Base-by-base conservation (phyloP, 1,139 yeast species). In the Torulaspora globosa region DNA sequence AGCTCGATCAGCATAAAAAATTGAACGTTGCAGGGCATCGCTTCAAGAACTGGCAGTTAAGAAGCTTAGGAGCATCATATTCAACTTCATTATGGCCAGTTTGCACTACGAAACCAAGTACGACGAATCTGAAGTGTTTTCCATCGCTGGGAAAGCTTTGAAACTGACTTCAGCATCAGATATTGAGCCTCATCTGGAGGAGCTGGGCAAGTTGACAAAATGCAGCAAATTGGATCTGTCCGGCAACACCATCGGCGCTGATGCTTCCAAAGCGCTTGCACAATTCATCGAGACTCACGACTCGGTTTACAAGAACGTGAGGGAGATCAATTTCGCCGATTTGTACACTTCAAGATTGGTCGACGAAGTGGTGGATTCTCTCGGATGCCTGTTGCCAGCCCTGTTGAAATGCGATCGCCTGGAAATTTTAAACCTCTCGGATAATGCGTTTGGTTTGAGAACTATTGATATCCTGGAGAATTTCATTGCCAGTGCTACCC, bases 361-460 rank as follows among this genome's bases (percentile, higher is more conserved):
- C 59, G 92, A 92, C 48, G 98, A 92, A 69, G 94, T 94, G 55
- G 98, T 97, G 23, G 78, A 80, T 55, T 82, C 96, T 6, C 75
- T 92, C 63, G 78, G 78, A 48, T 73, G 75, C 55, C 72, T 92
- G 50, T 76, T 90, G 53, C 86, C 90, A 18, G 84, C 87, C 1
- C 73, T 92, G 44, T 72, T 86, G 57, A 69, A 78, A 55, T 82
- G 87, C 57, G 78, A 82, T 45, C 75, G 83, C 32, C 75, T 90
- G 57, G 77, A 76, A 53, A 80, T 89, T 37, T 72, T 92, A 50
- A 85, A 92, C 67, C 74, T 94, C 54, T 84, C 96, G 60, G 98
- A 92, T 67, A 92, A 92, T 66, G 98, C 98, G 0, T 85, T 92
- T 66, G 98, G 98, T 8, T 82, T 92, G 63, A 95, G 94, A 65